Base-by-base conservation (phyloP, 169 alveolate species). In the Toxoplasma gondii region DNA sequence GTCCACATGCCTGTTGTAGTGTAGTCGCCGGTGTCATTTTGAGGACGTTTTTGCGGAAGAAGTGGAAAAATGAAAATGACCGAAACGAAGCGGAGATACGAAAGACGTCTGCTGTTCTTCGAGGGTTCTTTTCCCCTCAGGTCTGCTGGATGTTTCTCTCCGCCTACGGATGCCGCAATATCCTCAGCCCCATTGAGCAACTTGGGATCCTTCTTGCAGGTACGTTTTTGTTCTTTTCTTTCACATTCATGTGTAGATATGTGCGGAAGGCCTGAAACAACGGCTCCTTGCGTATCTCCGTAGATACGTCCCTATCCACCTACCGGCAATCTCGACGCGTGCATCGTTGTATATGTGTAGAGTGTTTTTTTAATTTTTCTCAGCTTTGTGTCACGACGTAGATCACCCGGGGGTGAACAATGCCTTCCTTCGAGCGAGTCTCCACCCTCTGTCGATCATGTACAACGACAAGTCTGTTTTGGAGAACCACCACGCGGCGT, bases 381-480 rank as follows among this genome's bases (percentile, higher is more conserved):
- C 98, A 67, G 98, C 98, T 27, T 94, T 97, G 80, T 95, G 97
- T 43, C 98, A 97, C 91, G 98, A 97, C 90, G 96, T 97, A n/a
- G 97, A 96, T 78, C 98, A 97, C 74, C 98, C 98, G 7, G 98
- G 98, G 38, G 98, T 96, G 19, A 97, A 96, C 96, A 97, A 97
- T 90, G 87, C 84, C 36, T 97, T 94, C 94, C 95, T 97, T 88
- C 87, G 93, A 16, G 95, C 90, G 88, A 88, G 93, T 31, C 96
- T 92, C 29, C 95, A 96, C 82, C 94, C 95, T 41, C 94, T 97
- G 43, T 97, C 98, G 27, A 94, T 94, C 38, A 91, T 94, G 43
- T 97, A 97, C 92, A 97, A 97, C 92, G 98, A 97, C 91, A 94
- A 94, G 84, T 96, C 98, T 5, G 96, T 97, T 31, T 91, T 97